Conservation (phyloP, 768 basidiomycete species). For the Agaricus subrufescens region DNA sequence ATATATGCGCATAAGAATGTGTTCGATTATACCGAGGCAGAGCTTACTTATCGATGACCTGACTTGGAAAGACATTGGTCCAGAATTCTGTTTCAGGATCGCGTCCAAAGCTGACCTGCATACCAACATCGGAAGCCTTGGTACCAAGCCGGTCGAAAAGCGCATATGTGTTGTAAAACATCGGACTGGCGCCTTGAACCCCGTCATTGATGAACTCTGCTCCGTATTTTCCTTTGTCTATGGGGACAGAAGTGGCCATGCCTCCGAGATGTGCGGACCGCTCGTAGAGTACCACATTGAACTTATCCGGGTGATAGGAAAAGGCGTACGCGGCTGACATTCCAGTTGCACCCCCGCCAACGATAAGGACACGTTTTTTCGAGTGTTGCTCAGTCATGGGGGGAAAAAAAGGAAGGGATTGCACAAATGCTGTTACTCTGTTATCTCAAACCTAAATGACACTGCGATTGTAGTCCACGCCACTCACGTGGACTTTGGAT, state of each 20-base stretch:
- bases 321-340: slow-evolving; percentile 29
- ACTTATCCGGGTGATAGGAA: slow-evolving; percentile 24
- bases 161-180: slow-evolving; percentile 26
- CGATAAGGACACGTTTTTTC: slow-evolving; percentile 22
- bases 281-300: slow-evolving; percentile 23
- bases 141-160: slow-evolving; percentile 27
- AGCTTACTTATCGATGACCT: slow-evolving; percentile 22
- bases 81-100: slow-evolving; percentile 24
- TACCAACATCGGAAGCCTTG: slow-evolving; percentile 22
- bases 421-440: not conserved
- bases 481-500: too few relatives aligned
- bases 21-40: too few relatives aligned
- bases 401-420: not conserved
- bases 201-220: slow-evolving; percentile 29
- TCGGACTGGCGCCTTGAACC: slow-evolving; percentile 27
- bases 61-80: slow-evolving; percentile 27
- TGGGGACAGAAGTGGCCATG: slow-evolving; percentile 25
- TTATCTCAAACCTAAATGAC: too few relatives aligned
- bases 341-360: slow-evolving; percentile 25
- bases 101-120: slow-evolving; percentile 28
- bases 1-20: not conserved
- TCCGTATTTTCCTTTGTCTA: slow-evolving; percentile 21
- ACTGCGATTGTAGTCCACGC: too few relatives aligned
- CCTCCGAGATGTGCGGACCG: slow-evolving; percentile 22
- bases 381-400: not conserved